Evolutionary conservation across 495 filamentous ascomycete species (phyloP), one percentile per base, ranked within the genome.

Genomic region (Penicillium coffeae): DNA sequence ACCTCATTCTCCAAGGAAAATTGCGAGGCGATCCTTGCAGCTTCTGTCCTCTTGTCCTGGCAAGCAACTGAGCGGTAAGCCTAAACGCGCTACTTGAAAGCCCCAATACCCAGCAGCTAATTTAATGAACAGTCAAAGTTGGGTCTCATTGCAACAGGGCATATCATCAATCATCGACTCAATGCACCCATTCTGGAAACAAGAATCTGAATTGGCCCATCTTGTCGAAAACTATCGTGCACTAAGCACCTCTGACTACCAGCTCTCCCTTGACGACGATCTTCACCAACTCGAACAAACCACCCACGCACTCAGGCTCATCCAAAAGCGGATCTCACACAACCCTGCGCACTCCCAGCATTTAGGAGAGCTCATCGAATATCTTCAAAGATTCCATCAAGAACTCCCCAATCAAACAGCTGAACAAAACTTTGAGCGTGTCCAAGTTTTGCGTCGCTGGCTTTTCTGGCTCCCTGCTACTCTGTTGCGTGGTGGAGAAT

Each of bases 61-160:
- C 93, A 97, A 71, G 87, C 88, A 49, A 90, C 85, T 54, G 93
- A 97, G 71, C 96, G 90, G 93, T 96, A 75, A 77, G 89, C 76
- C 58, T 48, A 45, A 30, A 7, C 5, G 5, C 25, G 5, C 25
- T 10, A 10, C 30, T 36, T 47, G 55, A n/a, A 18, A 18, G 19
- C 30, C 38, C 48, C 2, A 7, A 14, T 2, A 15, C 4, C 27
- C 51, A 27, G 13, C 37, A 50, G 56, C 68, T 69, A 45, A 70
- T 39, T 70, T 58, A 49, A 43, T 27, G 39, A 25, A 53, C 65
- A 96, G 91, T 87, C 84, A 83, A 62, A 85, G 82, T 63, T 96
- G 92, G 92, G 86, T 83, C 44, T 90, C 88, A 47, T 72, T 97
- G 42, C 91, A 96, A 77, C 86, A 93, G 54, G 93, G 93, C 35